A percentile compares a stretch with the other conserved stretches of the same genome.
Conservation (phyloP, 352 stramenopile species). For the Globisporangium camurandrum region DNA sequence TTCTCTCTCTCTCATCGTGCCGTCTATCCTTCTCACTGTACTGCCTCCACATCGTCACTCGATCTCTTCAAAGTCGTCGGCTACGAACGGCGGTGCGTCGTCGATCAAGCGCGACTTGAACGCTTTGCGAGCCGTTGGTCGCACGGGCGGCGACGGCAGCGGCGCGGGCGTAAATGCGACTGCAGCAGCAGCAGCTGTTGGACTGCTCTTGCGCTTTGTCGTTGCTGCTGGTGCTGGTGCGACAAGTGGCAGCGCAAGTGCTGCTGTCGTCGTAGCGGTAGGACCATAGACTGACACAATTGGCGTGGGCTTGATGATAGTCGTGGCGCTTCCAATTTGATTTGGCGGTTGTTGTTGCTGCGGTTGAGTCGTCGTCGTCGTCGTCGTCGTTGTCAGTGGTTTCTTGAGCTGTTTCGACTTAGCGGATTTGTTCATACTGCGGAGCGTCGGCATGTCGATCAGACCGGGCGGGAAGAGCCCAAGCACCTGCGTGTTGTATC, state of each 20-base stretch:
- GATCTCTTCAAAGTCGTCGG: conserved; percentile 65
- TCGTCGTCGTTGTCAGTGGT: conserved; percentile 9
- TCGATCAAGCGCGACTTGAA: conserved; percentile 82
- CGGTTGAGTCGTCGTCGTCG: conserved; percentile 12
- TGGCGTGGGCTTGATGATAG: too few species aligned
- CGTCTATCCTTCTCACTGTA: conserved; percentile 5
- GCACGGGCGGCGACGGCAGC: conserved; percentile 13
- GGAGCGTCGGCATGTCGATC: conserved; percentile 62
- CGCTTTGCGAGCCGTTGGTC: conserved; percentile 57
- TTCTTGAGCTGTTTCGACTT: conserved; percentile 61
- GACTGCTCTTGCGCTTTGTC: conserved; percentile 34
- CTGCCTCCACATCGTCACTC: conserved; percentile 19
- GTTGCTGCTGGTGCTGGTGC: conserved; percentile 8
- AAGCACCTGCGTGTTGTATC: conserved; percentile 53
- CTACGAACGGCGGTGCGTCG: conserved; percentile 41
- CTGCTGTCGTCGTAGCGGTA: not conserved
- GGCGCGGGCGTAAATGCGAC: conserved; percentile 9
- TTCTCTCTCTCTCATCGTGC: too few species aligned
- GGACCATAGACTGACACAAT: too few species aligned
- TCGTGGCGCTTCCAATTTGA: too few species aligned
- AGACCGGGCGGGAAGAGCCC: conserved; percentile 47
- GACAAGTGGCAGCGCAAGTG: too few species aligned
- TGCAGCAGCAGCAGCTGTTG: not conserved
- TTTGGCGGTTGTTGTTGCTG: conserved; percentile 1
- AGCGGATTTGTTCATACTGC: conserved; percentile 54